These are phyloP conservation scores for Prunus campanulata DNA, from an alignment of 306 rosid species.

Conservation along the genomic window DNA sequence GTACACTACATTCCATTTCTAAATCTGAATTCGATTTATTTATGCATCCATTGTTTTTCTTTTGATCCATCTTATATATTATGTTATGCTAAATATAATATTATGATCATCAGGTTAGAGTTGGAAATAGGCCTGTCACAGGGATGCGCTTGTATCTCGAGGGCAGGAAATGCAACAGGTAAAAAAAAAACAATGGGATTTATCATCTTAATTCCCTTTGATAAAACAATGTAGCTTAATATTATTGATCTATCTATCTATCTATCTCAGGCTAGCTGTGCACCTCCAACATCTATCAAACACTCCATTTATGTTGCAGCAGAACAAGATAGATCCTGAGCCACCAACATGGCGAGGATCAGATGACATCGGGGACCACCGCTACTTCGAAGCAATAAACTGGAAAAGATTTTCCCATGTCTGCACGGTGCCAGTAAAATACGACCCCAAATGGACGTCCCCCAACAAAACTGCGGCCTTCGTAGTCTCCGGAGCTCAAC, in stretches of 20 bases:
- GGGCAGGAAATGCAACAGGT: constrained; percentile 93
- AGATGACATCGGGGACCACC: constrained; percentile 46
- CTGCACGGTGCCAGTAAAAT: constrained; percentile 64
- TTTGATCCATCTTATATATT: background rate
- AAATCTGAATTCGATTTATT: background rate
- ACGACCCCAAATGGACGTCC: constrained; percentile 51
- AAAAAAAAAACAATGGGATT: background rate
- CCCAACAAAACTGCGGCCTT: constrained; percentile 30
- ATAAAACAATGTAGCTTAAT: background rate
- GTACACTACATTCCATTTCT: constrained; percentile 28
- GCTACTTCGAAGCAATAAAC: constrained; percentile 54
- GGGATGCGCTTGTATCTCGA: constrained; percentile 91
- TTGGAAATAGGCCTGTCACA: constrained; percentile 70
- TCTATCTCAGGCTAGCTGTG: constrained; percentile 58
- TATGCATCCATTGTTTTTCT: too few relatives aligned
- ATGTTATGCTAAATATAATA: too few relatives aligned
- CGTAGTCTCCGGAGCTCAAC: constrained; percentile 90
- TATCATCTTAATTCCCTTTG: background rate
- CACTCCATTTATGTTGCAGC: constrained; percentile 49
- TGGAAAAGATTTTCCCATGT: constrained; percentile 67
- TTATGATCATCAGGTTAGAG: constrained; percentile 45
- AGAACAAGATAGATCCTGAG: constrained; percentile 40
- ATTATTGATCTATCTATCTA: background rate
- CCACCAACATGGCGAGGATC: constrained; percentile 54
- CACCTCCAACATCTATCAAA: constrained; percentile 77